Percentiles rank a stretch among this genome's conserved stretches.
phyloP scores from a whole-genome alignment of 1,139 yeast species.

The Yamadazyma friedrichii region DNA sequence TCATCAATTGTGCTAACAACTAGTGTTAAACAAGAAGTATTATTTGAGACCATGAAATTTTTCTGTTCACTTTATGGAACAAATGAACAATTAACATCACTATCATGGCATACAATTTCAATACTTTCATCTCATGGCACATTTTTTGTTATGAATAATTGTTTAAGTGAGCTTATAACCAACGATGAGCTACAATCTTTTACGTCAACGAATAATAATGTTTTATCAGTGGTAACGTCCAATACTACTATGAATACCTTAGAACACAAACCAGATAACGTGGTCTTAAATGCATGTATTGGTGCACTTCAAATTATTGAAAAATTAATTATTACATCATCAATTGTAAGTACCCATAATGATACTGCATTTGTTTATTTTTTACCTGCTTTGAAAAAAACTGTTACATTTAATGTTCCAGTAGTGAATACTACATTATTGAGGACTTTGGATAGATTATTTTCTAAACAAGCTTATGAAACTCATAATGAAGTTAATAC shows the following conservation, averaged over 20 bases:
- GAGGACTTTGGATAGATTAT: conserved; percentile 32
- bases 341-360: conserved; percentile 16
- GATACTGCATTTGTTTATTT: conserved; percentile 24
- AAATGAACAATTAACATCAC: conserved; percentile 33
- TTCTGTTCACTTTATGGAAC: conserved; percentile 42
- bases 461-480: conserved; percentile 25
- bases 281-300: conserved; percentile 35
- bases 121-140: conserved; percentile 22
- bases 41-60: conserved; percentile 41
- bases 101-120: conserved; percentile 35
- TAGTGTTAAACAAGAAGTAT: conserved; percentile 39
- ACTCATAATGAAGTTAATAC: conserved; percentile 7
- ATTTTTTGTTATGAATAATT: conserved; percentile 19
- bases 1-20: conserved; percentile 50
- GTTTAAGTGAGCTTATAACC: conserved; percentile 26
- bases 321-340: conserved; percentile 19
- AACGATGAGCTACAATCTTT: conserved; percentile 26
- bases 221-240: conserved; percentile 11
- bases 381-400: conserved; percentile 23
- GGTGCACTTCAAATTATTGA: conserved; percentile 47
- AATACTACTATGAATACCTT: conserved; percentile 12
- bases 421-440: conserved; percentile 32
- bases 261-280: conserved; percentile 9
- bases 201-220: conserved; percentile 12
- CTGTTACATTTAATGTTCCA: conserved; percentile 28